These are phyloP conservation scores for Saraca asoca DNA, from an alignment of 331 rosid genomes.

Conservation along the genomic window DNA sequence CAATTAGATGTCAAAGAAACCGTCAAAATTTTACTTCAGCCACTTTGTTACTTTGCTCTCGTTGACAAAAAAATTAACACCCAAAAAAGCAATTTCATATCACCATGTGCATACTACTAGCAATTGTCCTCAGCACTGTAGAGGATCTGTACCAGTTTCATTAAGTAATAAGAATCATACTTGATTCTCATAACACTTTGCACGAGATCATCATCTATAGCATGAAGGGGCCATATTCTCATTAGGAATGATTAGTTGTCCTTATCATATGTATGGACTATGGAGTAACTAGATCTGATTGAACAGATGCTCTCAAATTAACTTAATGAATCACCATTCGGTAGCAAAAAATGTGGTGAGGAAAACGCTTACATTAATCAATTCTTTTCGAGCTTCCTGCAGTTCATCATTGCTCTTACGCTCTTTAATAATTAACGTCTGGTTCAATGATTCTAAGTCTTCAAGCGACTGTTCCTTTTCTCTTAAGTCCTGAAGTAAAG, in stretches of 20 bases:
- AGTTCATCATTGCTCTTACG: constrained; percentile 92
- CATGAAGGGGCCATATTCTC: constrained; percentile 13
- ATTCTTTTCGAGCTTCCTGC: constrained; percentile 91
- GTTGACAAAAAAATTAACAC: constrained; percentile 17
- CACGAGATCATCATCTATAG: constrained; percentile 2
- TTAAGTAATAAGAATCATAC: not conserved
- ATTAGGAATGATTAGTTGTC: too few species aligned
- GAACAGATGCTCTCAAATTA: constrained; percentile 28
- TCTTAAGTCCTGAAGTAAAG: constrained; percentile 60
- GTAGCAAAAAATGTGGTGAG: constrained; percentile 12
- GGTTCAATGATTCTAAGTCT: constrained; percentile 67
- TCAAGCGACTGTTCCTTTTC: constrained; percentile 80
- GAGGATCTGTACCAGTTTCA: constrained; percentile 21
- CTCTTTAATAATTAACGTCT: constrained; percentile 73
- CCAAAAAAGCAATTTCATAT: not conserved
- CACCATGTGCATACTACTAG: constrained; percentile 1
- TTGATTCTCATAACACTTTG: constrained; percentile 2
- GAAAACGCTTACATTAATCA: constrained; percentile 62
- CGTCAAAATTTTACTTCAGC: not conserved
- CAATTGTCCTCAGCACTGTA: constrained; percentile 6
- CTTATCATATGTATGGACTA: too few species aligned
- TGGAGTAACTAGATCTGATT: constrained; percentile 15
- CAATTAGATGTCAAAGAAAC: constrained; percentile 13
- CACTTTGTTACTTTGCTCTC: constrained; percentile 7
- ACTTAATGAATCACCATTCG: constrained; percentile 18